Conservation (phyloP, 371 early-diverging fungal genomes). For the Mucor irregularis region DNA sequence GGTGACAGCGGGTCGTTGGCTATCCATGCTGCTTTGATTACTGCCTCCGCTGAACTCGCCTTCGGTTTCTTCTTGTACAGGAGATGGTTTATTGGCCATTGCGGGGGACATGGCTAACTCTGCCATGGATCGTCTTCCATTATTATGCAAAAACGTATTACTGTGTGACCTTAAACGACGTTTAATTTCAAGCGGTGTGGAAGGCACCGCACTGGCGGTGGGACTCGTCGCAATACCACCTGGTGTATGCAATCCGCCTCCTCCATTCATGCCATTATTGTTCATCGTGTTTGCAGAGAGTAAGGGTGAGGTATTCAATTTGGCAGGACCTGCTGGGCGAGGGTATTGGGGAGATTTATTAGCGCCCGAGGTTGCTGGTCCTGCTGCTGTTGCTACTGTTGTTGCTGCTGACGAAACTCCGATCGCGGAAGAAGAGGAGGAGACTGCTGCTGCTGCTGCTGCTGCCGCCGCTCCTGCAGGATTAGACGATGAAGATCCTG, state of each 20-base stretch:
- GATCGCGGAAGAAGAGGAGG: too few species aligned
- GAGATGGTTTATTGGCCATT: background rate
- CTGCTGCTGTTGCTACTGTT: too few species aligned
- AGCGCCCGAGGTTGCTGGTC: too few species aligned
- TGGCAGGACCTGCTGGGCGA: too few species aligned
- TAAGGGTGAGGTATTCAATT: background rate
- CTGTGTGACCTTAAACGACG: slow-evolving; percentile 11
- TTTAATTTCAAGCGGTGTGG: slow-evolving; percentile 1
- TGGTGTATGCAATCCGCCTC: background rate
- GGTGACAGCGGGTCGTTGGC: background rate
- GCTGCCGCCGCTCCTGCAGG: background rate
- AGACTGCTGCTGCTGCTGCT: too few species aligned
- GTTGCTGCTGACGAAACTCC: too few species aligned
- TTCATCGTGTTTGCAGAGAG: background rate
- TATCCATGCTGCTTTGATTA: background rate
- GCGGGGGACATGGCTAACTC: background rate
- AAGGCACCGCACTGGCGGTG: too few species aligned
- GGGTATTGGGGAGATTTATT: too few species aligned
- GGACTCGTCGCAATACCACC: background rate
- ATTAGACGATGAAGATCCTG: background rate
- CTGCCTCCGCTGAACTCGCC: too few species aligned
- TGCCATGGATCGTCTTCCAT: background rate
- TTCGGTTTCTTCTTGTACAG: background rate
- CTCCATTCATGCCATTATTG: too few species aligned
- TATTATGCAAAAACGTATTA: background rate